Conservation (phyloP, 1,284 basidiomycete genomes). For the Mycosarcoma maydis region DNA sequence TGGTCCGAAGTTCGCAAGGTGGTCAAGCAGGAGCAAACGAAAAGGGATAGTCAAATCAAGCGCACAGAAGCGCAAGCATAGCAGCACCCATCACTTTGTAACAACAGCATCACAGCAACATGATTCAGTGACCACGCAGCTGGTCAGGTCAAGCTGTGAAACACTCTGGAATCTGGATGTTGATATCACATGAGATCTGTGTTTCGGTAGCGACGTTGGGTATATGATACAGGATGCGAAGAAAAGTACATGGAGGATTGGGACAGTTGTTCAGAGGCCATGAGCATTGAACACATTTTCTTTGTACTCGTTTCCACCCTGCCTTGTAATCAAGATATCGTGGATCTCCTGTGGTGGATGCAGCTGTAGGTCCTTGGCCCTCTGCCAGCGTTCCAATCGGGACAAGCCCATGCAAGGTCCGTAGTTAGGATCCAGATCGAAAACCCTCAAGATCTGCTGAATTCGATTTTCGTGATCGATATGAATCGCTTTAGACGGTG, state of each 20-base stretch:
- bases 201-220: conserved; percentile 19
- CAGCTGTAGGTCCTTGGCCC: conserved; percentile 81
- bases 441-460: conserved; percentile 62
- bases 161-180: no score
- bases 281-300: conserved; percentile 41
- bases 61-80: background rate
- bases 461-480: conserved; percentile 57
- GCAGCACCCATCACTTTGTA: conserved; percentile 17
- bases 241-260: background rate
- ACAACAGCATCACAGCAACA: conserved; percentile 8
- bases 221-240: conserved; percentile 28
- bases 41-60: conserved; percentile 4
- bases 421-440: conserved; percentile 69
- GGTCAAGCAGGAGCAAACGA: conserved; percentile 25
- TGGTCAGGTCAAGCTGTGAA: background rate
- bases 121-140: background rate
- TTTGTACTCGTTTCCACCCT: conserved; percentile 46
- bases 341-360: conserved; percentile 82
- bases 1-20: conserved; percentile 42
- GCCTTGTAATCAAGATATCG: conserved; percentile 59
- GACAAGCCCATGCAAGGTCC: conserved; percentile 86
- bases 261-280: conserved; percentile 14
- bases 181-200: conserved; percentile 6
- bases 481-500: conserved; percentile 50
- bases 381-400: conserved; percentile 86